phyloP scores from a whole-genome alignment of 2,329 filamentous ascomycete species.

The Fonsecaea multimorphosa region DNA sequence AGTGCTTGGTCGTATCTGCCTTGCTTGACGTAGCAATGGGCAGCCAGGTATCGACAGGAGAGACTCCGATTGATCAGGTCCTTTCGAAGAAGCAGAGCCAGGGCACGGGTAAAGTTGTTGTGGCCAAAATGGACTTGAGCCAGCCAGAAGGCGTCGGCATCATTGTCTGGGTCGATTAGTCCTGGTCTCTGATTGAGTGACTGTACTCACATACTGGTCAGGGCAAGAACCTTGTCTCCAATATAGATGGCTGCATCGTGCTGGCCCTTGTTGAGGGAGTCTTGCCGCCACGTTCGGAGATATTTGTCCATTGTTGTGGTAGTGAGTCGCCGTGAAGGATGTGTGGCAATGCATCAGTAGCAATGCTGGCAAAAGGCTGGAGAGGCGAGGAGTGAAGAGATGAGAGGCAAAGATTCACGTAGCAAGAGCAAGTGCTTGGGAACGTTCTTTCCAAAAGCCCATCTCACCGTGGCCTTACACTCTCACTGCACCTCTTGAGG shows the following conservation, averaged over 20 bases:
- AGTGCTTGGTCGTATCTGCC: conserved; percentile 88
- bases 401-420: background rate
- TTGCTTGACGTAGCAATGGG: conserved; percentile 93
- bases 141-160: conserved; percentile 94
- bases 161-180: conserved; percentile 68
- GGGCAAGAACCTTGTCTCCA: conserved; percentile 91
- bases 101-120: conserved; percentile 90
- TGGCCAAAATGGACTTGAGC: conserved; percentile 98
- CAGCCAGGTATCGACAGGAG: conserved; percentile 89
- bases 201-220: conserved; percentile 72
- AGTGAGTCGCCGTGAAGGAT: background rate
- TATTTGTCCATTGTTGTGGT: conserved; percentile 78
- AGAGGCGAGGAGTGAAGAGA: background rate
- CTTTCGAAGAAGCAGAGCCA: conserved; percentile 82
- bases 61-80: conserved; percentile 81
- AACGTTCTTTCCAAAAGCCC: conserved; percentile 9
- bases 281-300: conserved; percentile 91
- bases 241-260: conserved; percentile 97
- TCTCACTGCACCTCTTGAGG: background rate
- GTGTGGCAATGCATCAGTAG: conserved; percentile 13
- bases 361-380: background rate
- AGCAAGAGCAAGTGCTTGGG: background rate
- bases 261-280: conserved; percentile 93
- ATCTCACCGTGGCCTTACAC: background rate
- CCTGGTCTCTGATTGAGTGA: background rate